Conservation (phyloP, 768 basidiomycete species). For the Termitomyces titanicus region DNA sequence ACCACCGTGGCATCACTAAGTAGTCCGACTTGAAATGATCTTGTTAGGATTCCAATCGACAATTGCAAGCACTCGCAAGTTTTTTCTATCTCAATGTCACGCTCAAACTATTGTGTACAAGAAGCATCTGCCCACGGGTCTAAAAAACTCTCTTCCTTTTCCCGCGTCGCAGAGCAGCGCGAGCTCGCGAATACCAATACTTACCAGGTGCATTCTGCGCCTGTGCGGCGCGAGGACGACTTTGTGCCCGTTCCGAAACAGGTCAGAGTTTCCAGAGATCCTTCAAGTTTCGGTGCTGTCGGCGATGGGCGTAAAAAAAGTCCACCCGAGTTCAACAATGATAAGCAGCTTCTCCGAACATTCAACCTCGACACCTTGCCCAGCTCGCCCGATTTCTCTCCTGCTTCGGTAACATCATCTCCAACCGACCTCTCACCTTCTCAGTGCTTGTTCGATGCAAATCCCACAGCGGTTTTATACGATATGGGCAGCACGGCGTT, state of each 20-base stretch:
- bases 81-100: too few species aligned
- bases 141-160: conserved; percentile 57
- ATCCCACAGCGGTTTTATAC: conserved; percentile 45
- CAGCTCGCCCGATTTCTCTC: conserved; percentile 68
- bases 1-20: too few species aligned
- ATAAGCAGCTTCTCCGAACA: conserved; percentile 68
- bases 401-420: conserved; percentile 66
- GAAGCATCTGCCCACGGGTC: too few species aligned
- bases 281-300: conserved; percentile 58
- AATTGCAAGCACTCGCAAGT: too few species aligned
- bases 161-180: conserved; percentile 46
- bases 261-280: neutral
- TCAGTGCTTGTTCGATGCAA: conserved; percentile 52
- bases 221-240: conserved; percentile 53
- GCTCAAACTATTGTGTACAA: too few species aligned
- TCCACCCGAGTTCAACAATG: conserved; percentile 43
- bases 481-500: conserved; percentile 39
- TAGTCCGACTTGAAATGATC: too few species aligned
- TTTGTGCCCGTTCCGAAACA: conserved; percentile 50
- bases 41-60: too few species aligned
- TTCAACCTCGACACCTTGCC: conserved; percentile 61
- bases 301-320: conserved; percentile 74
- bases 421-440: conserved; percentile 74
- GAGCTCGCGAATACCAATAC: conserved; percentile 20
- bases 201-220: conserved; percentile 9